Percentiles rank a stretch among this genome's conserved stretches.
phyloP scores from a whole-genome alignment of 352 stramenopile species.

The Pythium dissotocum region DNA sequence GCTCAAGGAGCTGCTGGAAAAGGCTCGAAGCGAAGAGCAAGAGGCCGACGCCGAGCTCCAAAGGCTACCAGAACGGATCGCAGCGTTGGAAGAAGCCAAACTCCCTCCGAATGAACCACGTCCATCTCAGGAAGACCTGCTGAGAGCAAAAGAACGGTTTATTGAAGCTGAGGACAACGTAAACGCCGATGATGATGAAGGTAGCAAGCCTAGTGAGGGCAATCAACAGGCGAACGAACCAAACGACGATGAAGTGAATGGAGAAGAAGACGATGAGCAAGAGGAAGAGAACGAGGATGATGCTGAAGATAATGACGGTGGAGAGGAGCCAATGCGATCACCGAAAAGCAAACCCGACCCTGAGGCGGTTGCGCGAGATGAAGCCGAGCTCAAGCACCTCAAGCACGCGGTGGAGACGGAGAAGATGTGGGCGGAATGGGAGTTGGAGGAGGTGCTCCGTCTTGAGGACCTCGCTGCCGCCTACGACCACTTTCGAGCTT shows the following conservation, averaged over 20 bases:
- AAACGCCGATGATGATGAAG: slow-evolving; percentile 1
- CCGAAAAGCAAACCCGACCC: not conserved
- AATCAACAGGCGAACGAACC: not conserved
- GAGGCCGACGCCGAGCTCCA: slow-evolving; percentile 36
- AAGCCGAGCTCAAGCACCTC: slow-evolving; percentile 48
- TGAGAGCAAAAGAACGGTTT: slow-evolving; percentile 36
- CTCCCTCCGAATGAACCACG: slow-evolving; percentile 31
- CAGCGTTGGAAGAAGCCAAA: slow-evolving; percentile 30
- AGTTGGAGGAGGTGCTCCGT: slow-evolving; percentile 41
- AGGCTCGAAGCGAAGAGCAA: slow-evolving; percentile 36
- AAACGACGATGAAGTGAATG: slow-evolving; percentile 17
- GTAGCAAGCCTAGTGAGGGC: slow-evolving; percentile 1
- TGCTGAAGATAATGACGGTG: not conserved
- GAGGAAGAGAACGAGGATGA: slow-evolving; percentile 14
- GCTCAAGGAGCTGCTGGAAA: slow-evolving; percentile 33
- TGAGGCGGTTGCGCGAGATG: slow-evolving; percentile 33
- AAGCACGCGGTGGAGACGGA: slow-evolving; percentile 48
- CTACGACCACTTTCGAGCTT: slow-evolving; percentile 20
- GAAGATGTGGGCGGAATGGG: slow-evolving; percentile 48
- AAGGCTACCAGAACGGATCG: slow-evolving; percentile 31
- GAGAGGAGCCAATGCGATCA: not conserved
- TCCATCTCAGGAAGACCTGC: slow-evolving; percentile 41
- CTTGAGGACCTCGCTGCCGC: slow-evolving; percentile 41
- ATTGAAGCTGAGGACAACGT: slow-evolving; percentile 28
- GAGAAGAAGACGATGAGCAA: not conserved